These are phyloP conservation scores for Lojkania enalia DNA, from an alignment of 2,329 filamentous ascomycete genomes.

Conservation along the genomic window DNA sequence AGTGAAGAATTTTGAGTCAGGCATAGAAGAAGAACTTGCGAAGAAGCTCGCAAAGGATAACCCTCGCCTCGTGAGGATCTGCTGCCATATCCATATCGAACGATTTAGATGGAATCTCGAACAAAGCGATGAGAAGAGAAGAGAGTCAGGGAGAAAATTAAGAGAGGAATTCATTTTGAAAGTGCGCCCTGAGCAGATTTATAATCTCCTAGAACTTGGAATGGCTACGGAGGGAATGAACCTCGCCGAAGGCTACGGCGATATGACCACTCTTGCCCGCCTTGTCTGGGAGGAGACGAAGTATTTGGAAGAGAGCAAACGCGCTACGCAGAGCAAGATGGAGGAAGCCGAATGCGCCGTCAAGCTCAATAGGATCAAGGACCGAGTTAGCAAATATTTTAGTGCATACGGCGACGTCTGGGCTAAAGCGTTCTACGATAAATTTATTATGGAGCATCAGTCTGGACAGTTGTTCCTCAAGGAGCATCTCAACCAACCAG, in stretches of 20 bases:
- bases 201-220: conserved; percentile 52
- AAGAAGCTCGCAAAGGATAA: conserved; percentile 52
- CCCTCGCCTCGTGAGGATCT: conserved; percentile 58
- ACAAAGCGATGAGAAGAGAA: conserved; percentile 54
- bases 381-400: conserved; percentile 58
- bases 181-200: conserved; percentile 48
- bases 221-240: conserved; percentile 61
- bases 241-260: conserved; percentile 64
- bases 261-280: conserved; percentile 65
- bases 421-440: conserved; percentile 78
- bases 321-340: conserved; percentile 38
- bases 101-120: conserved; percentile 61
- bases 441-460: conserved; percentile 64
- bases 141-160: conserved; percentile 54
- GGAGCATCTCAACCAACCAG: conserved; percentile 69
- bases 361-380: conserved; percentile 50
- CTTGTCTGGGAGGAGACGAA: conserved; percentile 51
- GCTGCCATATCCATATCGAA: conserved; percentile 63
- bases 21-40: conserved; percentile 38
- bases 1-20: conserved; percentile 45
- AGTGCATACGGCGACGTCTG: conserved; percentile 67
- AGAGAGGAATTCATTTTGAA: conserved; percentile 46
- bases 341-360: conserved; percentile 37
- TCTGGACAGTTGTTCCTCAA: conserved; percentile 61
- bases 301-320: conserved; percentile 42